Evolutionary conservation across 2,329 filamentous ascomycete species (phyloP).

Genomic region (Proliferodiscus dingleyae): DNA sequence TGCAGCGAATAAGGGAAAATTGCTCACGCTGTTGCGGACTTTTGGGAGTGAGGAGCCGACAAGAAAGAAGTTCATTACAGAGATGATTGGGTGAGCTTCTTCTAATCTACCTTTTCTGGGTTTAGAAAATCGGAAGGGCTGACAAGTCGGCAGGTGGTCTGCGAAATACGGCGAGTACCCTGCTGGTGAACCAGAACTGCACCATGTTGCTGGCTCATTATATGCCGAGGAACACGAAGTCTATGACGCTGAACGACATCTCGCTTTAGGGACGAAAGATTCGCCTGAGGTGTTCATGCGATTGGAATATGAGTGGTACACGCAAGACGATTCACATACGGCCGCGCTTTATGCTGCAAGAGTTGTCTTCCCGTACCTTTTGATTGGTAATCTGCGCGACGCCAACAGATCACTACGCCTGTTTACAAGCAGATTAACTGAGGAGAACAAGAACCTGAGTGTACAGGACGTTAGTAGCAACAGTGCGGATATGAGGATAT

Average conservation of each 20-base stretch:
- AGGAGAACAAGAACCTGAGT: constrained; percentile 52
- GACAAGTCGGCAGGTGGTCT: constrained; percentile 60
- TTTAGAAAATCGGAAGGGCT: constrained; percentile 1
- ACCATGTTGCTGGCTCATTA: constrained; percentile 82
- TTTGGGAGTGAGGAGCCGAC: constrained; percentile 84
- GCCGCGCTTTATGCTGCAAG: constrained; percentile 82
- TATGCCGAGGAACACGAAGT: constrained; percentile 91
- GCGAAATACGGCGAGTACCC: constrained; percentile 80
- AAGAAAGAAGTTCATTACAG: constrained; percentile 84
- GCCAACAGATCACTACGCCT: constrained; percentile 78
- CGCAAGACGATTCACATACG: constrained; percentile 78
- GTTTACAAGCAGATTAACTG: constrained; percentile 63
- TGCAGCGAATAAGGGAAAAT: constrained; percentile 64
- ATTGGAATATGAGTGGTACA: constrained; percentile 93
- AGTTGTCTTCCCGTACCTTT: constrained; percentile 83
- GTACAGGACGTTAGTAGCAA: constrained; percentile 77
- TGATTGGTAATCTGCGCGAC: constrained; percentile 84
- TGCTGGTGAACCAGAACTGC: constrained; percentile 87
- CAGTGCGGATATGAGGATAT: constrained; percentile 71
- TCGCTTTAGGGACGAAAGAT: constrained; percentile 83
- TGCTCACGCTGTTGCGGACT: constrained; percentile 73
- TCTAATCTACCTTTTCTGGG: neutral
- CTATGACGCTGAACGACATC: constrained; percentile 89
- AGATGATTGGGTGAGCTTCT: constrained; percentile 65
- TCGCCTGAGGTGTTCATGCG: constrained; percentile 74